Evolutionary conservation across 805 yeast species (phyloP), one percentile per base, ranked within the genome.

Genomic region (Scheffersomyces ergatensis): DNA sequence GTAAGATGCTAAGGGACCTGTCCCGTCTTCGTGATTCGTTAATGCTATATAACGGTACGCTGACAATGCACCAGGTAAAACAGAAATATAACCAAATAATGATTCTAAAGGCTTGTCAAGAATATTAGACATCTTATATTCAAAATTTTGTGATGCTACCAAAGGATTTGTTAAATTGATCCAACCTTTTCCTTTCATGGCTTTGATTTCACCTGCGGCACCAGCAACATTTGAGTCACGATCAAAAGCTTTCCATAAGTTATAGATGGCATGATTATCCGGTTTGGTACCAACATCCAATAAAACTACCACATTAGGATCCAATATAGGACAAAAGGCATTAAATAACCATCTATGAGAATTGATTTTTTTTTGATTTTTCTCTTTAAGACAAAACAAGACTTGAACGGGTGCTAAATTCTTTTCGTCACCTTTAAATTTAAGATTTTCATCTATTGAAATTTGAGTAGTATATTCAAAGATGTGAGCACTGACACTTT

Each of bases 271-370:
- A 39, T 85, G 82, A 35, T 78, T 77, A 48, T 89, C 89, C n/a
- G 98, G 95, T 54, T 84, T 81, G 0, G 99, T 93, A 47, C 99
- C 99, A n/a, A 93, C 99, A 71, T 93, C 99, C 37, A 93, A 74
- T 45, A 93, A 65, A 6, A 89, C 80, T 40, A 92, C 82, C 13
- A 92, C 95, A 51, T 89, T 90, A 12, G 99, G 99, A 53, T 90
- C 87, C 48, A 95, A 68, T 15, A 83, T 76, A 2, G 97, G 97
- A 62, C 97, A 89, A 47, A 93, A 80, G 1, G 96, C 97, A 57
- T 93, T 90, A 64, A 93, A 89, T 40, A 95, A 70, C 99, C 99
- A 93, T 62, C 98, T 81, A 62, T 93, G 99, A 2, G 98, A 92
- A 63, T 93, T 93, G 62, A 93, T 89, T 58, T 93, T 93, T 64